Evolutionary conservation across 73 alveolate genomes (phyloP).

Genomic region (Paramecium pentaurelia): DNA sequence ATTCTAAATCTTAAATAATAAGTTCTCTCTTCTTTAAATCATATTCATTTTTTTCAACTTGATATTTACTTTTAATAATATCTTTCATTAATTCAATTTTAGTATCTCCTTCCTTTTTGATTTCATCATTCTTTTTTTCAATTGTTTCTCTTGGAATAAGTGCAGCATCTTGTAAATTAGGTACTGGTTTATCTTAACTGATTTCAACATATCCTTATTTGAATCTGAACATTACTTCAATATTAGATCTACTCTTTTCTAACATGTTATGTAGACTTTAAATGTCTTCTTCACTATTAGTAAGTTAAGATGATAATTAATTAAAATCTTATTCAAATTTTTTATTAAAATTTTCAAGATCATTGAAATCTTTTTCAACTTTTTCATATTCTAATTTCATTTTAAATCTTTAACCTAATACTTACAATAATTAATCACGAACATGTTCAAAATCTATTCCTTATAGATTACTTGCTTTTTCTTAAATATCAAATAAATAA

Average conservation of each 20-base stretch:
- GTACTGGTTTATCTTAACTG: constrained; percentile 56
- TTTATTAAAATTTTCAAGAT: not conserved
- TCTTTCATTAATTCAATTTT: constrained; percentile 54
- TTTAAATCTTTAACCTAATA: not conserved
- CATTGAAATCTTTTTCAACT: not conserved
- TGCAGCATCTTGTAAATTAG: constrained; percentile 46
- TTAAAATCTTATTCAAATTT: not conserved
- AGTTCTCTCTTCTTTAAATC: constrained; percentile 32
- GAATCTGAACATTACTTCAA: constrained; percentile 53
- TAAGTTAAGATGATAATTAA: not conserved
- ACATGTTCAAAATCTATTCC: constrained; percentile 33
- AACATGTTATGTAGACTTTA: not conserved
- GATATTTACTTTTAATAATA: constrained; percentile 44
- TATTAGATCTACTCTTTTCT: constrained; percentile 56
- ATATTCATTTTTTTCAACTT: constrained; percentile 4
- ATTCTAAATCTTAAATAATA: constrained; percentile 42
- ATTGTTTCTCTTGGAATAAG: constrained; percentile 57
- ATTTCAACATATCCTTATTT: constrained; percentile 61
- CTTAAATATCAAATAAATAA: not conserved
- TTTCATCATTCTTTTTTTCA: constrained; percentile 49
- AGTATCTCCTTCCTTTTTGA: constrained; percentile 48
- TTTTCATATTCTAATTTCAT: constrained; percentile 29
- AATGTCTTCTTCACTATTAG: not conserved
- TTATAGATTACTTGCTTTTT: not conserved
- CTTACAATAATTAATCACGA: not conserved